Evolutionary conservation across 2,329 filamentous ascomycete species (phyloP), one percentile per base, ranked within the genome.

Genomic region (Venturia aucupariae): DNA sequence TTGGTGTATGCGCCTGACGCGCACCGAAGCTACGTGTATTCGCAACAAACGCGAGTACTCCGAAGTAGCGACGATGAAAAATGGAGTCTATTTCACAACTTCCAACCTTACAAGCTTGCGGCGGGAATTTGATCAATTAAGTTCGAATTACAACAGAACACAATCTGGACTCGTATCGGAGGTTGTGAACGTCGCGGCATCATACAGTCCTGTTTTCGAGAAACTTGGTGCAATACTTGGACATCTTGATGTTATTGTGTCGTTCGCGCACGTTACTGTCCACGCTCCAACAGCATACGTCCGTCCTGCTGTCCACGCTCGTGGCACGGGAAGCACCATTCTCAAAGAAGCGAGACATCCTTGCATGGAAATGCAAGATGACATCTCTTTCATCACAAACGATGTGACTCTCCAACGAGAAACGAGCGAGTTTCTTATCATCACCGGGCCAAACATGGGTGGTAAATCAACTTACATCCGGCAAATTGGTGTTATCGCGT

Each of bases 381-480:
- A 99, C 71, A 88, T 99, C 51, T 92, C 93, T 67, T 99, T 99
- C 79, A 99, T 99, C 76, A 97, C 93, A 65, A 99, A 99, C 74
- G 93, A 99, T 70, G 90, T 97, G 27, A 86, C 87, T 63, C 85
- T 99, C 44, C 82, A 85, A 5, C 87, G 92, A 10, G 87, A 87
- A 65, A 82, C 84, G 60, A 96, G 91, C 0, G 92, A 93, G 3
- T 97, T 99, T 77, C 82, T 97, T 46, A 93, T 97, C 78, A 97
- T 97, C 73, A 97, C 93, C 0, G 94, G 94, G 0, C 94, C 94
- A 61, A 99, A 99, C 77, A 99, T 99, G 94, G 95, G 94, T 69
- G 94, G 94, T 70, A 99, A 99, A 78, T 96, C 91, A 10, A 99
- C 93, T 0, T 99, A 97, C 74, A 99, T 99, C 72, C 89, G 95